Evolutionary conservation across 2,329 filamentous ascomycete genomes (phyloP).

Genomic region (Knufia petricola): DNA sequence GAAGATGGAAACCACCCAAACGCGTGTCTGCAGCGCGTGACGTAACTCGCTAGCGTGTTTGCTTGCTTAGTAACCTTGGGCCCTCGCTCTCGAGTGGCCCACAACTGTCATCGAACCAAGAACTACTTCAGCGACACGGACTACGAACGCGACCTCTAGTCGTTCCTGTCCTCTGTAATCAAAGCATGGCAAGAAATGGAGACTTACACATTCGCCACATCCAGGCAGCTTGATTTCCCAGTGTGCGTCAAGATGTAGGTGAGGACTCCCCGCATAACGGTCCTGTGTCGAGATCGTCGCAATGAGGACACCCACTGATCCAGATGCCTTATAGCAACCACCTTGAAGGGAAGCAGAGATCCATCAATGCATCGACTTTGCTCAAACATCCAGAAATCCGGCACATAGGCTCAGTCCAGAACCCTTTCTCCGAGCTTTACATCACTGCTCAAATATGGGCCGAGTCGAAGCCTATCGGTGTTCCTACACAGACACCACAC

Average conservation of each 20-base stretch:
- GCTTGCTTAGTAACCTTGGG: too few species aligned
- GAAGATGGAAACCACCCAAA: too few species aligned
- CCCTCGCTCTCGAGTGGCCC: too few species aligned
- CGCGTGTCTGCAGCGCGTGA: too few species aligned
- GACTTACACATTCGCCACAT: constrained; percentile 89
- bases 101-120: too few species aligned
- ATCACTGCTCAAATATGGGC: constrained; percentile 91
- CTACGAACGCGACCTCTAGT: too few species aligned
- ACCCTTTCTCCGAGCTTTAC: constrained; percentile 73
- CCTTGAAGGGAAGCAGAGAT: constrained; percentile 68
- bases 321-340: constrained; percentile 46
- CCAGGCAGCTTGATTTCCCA: constrained; percentile 69
- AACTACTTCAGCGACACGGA: too few species aligned
- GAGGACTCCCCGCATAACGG: background rate
- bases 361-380: constrained; percentile 66
- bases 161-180: background rate
- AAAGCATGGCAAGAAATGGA: constrained; percentile 54
- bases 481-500: constrained; percentile 86
- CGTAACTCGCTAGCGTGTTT: too few species aligned
- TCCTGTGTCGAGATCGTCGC: background rate
- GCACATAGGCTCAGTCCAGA: constrained; percentile 78
- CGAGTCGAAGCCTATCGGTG: constrained; percentile 86
- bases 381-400: constrained; percentile 69
- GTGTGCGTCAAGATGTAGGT: constrained; percentile 55
- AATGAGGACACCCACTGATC: background rate